Conservation (phyloP, 169 alveolate species). For the Theileria parva region DNA sequence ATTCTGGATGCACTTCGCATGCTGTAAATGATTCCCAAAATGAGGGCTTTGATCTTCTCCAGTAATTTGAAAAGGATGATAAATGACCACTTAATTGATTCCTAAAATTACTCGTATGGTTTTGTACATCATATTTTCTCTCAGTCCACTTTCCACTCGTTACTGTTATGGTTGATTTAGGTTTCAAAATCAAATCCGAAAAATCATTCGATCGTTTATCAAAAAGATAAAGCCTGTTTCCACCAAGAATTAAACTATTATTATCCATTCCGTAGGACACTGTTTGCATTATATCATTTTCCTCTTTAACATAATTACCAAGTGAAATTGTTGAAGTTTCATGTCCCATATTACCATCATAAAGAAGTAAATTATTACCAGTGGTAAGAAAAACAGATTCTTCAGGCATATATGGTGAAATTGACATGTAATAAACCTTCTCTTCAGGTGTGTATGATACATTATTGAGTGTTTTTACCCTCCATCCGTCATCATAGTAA, state of each 20-base stretch:
- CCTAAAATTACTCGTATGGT: not conserved
- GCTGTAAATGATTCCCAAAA: slow-evolving; percentile 74
- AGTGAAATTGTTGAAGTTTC: slow-evolving; percentile 21
- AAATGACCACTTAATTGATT: slow-evolving; percentile 21
- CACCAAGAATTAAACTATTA: slow-evolving; percentile 64
- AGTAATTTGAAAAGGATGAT: slow-evolving; percentile 46
- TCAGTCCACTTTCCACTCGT: slow-evolving; percentile 53
- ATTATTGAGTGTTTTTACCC: slow-evolving; percentile 30
- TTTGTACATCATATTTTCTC: slow-evolving; percentile 21
- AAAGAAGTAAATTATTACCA: slow-evolving; percentile 34
- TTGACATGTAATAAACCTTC: slow-evolving; percentile 40
- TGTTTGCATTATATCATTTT: slow-evolving; percentile 42
- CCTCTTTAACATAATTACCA: not conserved
- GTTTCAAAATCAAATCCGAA: slow-evolving; percentile 32
- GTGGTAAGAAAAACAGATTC: slow-evolving; percentile 40
- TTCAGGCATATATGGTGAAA: slow-evolving; percentile 38
- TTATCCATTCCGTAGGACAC: slow-evolving; percentile 40
- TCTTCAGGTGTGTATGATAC: slow-evolving; percentile 29
- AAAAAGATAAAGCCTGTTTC: slow-evolving; percentile 41
- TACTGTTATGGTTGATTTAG: slow-evolving; percentile 3
- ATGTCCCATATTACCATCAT: slow-evolving; percentile 38
- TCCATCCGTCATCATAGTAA: slow-evolving; percentile 16
- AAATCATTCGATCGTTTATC: slow-evolving; percentile 55
- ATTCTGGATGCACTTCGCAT: slow-evolving; percentile 61
- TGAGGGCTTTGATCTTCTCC: slow-evolving; percentile 16